Percentiles rank a stretch among this genome's conserved stretches.
These are phyloP conservation scores for Phaeotremella fagi DNA, from an alignment of 768 basidiomycete genomes.

Conservation along the genomic window DNA sequence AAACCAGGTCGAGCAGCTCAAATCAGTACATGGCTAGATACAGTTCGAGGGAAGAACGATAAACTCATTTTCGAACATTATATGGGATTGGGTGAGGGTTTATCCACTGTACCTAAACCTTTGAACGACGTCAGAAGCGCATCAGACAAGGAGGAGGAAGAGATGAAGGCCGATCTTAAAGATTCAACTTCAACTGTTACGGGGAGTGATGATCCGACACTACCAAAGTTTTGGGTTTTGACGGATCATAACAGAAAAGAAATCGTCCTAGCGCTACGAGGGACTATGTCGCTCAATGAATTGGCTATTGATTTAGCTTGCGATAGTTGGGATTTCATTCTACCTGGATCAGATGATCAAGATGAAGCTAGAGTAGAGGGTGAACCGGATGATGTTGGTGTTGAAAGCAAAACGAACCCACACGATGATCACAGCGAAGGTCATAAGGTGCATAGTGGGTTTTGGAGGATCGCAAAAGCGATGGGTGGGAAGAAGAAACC, in stretches of 20 bases:
- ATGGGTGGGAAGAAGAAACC: constrained; percentile 75
- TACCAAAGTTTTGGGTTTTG: constrained; percentile 71
- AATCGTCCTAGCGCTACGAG: constrained; percentile 70
- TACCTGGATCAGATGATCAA: constrained; percentile 4
- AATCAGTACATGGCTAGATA: constrained; percentile 76
- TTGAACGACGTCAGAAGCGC: constrained; percentile 2
- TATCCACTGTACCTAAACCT: no score
- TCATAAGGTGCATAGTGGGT: constrained; percentile 74
- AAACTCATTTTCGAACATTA: constrained; percentile 74
- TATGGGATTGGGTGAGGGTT: constrained; percentile 30
- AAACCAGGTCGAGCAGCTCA: constrained; percentile 44
- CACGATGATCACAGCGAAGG: constrained; percentile 8
- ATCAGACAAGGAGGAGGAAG: neutral
- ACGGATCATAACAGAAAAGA: constrained; percentile 71
- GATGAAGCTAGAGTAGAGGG: neutral
- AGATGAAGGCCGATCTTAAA: neutral
- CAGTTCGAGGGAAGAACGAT: constrained; percentile 73
- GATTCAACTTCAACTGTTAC: neutral
- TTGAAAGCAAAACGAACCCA: neutral
- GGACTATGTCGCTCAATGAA: constrained; percentile 83
- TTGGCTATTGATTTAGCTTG: constrained; percentile 80
- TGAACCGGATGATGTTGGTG: constrained; percentile 7
- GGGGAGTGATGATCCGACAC: neutral
- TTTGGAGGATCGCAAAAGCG: constrained; percentile 68
- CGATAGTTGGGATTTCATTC: constrained; percentile 55